Evolutionary conservation across 2,329 filamentous ascomycete genomes (phyloP).

Genomic region (Cladophialophora psammophila): DNA sequence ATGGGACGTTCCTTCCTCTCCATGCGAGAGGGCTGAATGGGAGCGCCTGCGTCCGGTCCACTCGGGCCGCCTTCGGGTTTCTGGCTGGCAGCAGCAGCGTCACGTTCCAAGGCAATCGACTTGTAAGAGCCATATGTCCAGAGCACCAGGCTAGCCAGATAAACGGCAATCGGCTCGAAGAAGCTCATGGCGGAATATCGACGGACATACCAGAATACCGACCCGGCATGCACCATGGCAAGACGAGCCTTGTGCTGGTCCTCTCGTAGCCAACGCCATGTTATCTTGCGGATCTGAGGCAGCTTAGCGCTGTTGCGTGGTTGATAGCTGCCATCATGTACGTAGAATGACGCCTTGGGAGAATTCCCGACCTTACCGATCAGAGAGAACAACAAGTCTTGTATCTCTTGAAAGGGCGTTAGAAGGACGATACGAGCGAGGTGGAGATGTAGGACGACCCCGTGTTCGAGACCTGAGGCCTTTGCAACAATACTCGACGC

Average conservation of each 20-base stretch:
- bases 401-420: conserved; percentile 57
- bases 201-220: conserved; percentile 61
- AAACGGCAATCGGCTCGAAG: conserved; percentile 56
- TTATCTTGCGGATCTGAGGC: conserved; percentile 44
- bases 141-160: conserved; percentile 56
- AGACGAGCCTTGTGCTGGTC: conserved; percentile 66
- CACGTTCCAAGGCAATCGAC: conserved; percentile 34
- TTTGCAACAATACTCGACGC: conserved; percentile 61
- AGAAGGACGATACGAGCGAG: conserved; percentile 62
- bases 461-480: conserved; percentile 60
- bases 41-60: conserved; percentile 31
- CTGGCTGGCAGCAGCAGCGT: conserved; percentile 28
- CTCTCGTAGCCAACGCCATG: conserved; percentile 58
- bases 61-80: conserved; percentile 33
- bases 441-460: conserved; percentile 64
- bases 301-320: conserved; percentile 35
- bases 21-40: conserved; percentile 35
- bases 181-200: conserved; percentile 58
- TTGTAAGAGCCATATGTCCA: conserved; percentile 56
- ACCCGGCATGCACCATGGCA: conserved; percentile 62
- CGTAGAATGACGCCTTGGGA: conserved; percentile 37
- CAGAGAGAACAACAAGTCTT: conserved; percentile 42
- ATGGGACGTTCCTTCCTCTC: conserved; percentile 33
- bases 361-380: conserved; percentile 36
- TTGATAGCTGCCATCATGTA: conserved; percentile 39